Evolutionary conservation across 208 protist species (phyloP).

Genomic region (Crithidia mellificae): DNA sequence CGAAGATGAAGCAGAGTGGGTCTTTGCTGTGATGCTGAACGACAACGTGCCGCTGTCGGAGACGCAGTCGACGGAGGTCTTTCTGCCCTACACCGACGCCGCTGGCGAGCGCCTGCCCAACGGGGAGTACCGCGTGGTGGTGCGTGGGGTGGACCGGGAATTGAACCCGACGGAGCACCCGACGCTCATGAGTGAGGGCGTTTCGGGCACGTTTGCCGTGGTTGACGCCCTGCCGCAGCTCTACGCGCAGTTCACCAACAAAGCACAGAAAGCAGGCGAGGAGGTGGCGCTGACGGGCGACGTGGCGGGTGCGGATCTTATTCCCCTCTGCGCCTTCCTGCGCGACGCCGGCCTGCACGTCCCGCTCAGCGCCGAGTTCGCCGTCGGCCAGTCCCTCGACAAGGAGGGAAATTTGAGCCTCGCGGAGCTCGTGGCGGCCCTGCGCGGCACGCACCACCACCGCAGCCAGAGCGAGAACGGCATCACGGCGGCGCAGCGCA

Average conservation of each 20-base stretch:
- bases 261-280: constrained; percentile 5
- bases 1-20: constrained; percentile 55
- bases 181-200: constrained; percentile 51
- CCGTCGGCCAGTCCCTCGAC: constrained; percentile 70
- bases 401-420: constrained; percentile 56
- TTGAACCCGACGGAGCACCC: constrained; percentile 38
- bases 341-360: constrained; percentile 76
- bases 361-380: constrained; percentile 76
- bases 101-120: constrained; percentile 47
- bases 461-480: constrained; percentile 48
- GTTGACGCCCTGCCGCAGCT: constrained; percentile 78
- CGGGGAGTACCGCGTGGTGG: constrained; percentile 77
- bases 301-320: constrained; percentile 48
- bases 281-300: constrained; percentile 19
- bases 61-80: constrained; percentile 53
- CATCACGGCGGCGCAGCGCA: constrained; percentile 58
- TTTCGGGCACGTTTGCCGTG: constrained; percentile 61
- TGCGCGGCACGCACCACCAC: constrained; percentile 53
- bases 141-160: constrained; percentile 65
- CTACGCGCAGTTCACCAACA: constrained; percentile 51
- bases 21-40: constrained; percentile 84
- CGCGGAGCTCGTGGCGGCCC: constrained; percentile 38
- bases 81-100: constrained; percentile 65
- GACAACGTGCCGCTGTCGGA: constrained; percentile 62
- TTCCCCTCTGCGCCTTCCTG: constrained; percentile 71